Conservation (phyloP, 2,329 filamentous ascomycete genomes). For the Hypomyces perniciosus region DNA sequence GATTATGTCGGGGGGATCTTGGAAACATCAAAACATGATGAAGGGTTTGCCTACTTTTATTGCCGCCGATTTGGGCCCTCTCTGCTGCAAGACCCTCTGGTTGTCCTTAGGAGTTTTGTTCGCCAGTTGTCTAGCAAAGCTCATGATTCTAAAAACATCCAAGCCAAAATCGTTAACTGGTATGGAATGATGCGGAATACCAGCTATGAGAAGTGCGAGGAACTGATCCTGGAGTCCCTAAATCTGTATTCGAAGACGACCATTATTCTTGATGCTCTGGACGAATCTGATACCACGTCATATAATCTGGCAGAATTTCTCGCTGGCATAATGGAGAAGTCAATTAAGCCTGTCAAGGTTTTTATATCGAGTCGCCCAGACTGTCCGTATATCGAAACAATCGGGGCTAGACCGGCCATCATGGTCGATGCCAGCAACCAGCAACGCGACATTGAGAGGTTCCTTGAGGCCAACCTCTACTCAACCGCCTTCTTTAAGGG, state of each 20-base stretch:
- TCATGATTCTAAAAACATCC: background rate
- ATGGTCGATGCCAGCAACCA: conserved; percentile 12
- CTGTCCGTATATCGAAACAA: conserved; percentile 8
- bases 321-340: background rate
- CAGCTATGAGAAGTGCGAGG: conserved; percentile 8
- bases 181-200: conserved; percentile 7
- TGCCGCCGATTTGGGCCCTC: conserved; percentile 12
- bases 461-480: conserved; percentile 5
- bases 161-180: background rate
- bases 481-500: background rate
- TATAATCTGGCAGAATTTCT: conserved; percentile 10
- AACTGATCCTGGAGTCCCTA: conserved; percentile 6
- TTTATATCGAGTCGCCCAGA: conserved; percentile 16
- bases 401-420: conserved; percentile 4
- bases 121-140: conserved; percentile 12
- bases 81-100: conserved; percentile 11
- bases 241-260: conserved; percentile 7
- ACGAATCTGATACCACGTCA: conserved; percentile 14
- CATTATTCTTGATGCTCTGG: conserved; percentile 15
- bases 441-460: conserved; percentile 15
- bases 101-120: conserved; percentile 13
- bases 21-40: background rate
- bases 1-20: background rate
- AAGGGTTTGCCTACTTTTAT: conserved; percentile 16
- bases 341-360: conserved; percentile 13